Evolutionary conservation across 106 monocot species (phyloP), one percentile per base, ranked within the genome.

Genomic region (Allium cepa): DNA sequence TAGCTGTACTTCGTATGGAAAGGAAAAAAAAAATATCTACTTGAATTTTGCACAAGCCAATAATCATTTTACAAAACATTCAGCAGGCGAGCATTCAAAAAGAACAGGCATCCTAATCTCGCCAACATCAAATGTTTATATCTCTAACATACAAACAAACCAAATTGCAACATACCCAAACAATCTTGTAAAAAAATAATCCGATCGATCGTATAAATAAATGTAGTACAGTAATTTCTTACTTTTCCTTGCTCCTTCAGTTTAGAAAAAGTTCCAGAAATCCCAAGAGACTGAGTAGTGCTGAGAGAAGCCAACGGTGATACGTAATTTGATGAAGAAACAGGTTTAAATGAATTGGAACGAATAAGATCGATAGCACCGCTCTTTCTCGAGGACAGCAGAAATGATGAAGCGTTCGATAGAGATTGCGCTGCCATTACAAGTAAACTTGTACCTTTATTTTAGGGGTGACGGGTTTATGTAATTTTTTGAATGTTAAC

Each of bases 241-340:
- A 77, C 77, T 49, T 77, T 77, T 16, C 77, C 71, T 46, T 77
- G 45, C 13, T 77, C 66, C 52, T 47, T 71, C 52, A 77, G 22
- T 15, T 58, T 64, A 57, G 36, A 26, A 46, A 77, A 71, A 12
- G 77, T 77, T 16, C 67, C 59, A 27, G 77, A 71, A 60, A 77
- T 77, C 22, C 71, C 46, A 15, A 66, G 57, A 11, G 71, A n/a
- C 48, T 18, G 63, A 16, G 26, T 18, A 48, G 46, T 53, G 49
- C 56, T 48, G 17, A 66, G 57, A 11, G 71, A n/a, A 47, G 77
- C 71, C 77, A 66, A 53, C 8, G 77, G 57, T 13, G 58, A 15
- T 48, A 74, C 50, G 59, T 73, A 69, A 4, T 45, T 81, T 27
- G 11, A 22, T 16, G 11, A 10, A 49, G 68, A 22, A 12, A 68